phyloP scores from a whole-genome alignment of 495 filamentous ascomycete genomes.

The Gamarada debralockiae region DNA sequence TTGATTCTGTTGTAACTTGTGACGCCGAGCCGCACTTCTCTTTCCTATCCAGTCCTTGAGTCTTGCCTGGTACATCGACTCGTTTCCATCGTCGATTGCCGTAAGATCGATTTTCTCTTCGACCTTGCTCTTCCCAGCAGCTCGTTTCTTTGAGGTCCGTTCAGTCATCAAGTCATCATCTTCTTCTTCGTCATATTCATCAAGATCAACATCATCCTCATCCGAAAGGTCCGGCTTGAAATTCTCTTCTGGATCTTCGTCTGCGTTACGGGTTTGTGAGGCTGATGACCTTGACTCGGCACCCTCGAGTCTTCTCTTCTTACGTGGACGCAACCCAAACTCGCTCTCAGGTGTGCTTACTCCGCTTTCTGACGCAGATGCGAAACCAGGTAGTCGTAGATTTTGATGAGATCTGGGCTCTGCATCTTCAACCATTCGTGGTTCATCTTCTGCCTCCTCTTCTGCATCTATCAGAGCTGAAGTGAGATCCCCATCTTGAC shows the following conservation, averaged over 20 bases:
- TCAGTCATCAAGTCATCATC: conserved; percentile 40
- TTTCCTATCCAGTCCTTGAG: conserved; percentile 68
- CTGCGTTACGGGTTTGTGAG: background rate
- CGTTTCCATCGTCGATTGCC: conserved; percentile 87
- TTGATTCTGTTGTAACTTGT: conserved; percentile 30
- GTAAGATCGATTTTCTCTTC: conserved; percentile 63
- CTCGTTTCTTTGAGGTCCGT: conserved; percentile 28
- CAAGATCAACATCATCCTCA: conserved; percentile 15
- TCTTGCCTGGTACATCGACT: conserved; percentile 74
- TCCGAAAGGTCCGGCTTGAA: conserved; percentile 15
- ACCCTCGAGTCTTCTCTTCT: conserved; percentile 31
- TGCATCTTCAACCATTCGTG: conserved; percentile 26
- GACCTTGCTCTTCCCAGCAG: conserved; percentile 28
- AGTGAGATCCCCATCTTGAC: conserved; percentile 57
- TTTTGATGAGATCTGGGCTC: conserved; percentile 72
- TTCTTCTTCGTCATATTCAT: conserved; percentile 32
- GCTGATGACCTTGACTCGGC: background rate
- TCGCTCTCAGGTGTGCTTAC: conserved; percentile 37
- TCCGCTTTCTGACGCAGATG: conserved; percentile 37
- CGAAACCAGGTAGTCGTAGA: conserved; percentile 75
- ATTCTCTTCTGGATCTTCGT: conserved; percentile 12
- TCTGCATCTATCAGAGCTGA: conserved; percentile 76
- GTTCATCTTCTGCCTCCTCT: conserved; percentile 51
- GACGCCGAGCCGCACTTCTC: conserved; percentile 49
- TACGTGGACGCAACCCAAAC: conserved; percentile 46